Percentiles rank a stretch among this genome's conserved stretches.
Evolutionary conservation across 1,284 basidiomycete genomes (phyloP).

Genomic region (Leucoagaricus sp.): DNA sequence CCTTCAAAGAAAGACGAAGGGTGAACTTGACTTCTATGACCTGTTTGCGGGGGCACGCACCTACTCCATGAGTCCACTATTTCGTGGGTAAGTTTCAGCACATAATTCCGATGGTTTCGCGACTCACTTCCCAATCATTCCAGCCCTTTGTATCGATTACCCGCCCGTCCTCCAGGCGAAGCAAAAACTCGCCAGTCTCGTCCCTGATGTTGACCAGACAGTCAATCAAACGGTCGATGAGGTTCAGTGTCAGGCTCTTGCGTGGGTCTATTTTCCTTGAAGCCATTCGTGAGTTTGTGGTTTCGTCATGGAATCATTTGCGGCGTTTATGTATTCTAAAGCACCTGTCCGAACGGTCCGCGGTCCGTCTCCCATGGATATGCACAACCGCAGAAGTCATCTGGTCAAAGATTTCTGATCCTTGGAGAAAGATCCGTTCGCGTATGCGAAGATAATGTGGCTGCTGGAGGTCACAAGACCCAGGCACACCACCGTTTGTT

Average conservation of each 20-base stretch:
- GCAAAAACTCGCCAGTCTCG: slow-evolving; percentile 56
- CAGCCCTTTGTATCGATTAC: slow-evolving; percentile 69
- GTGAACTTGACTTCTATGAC: neutral
- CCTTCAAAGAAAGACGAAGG: slow-evolving; percentile 25
- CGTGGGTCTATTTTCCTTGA: slow-evolving; percentile 31
- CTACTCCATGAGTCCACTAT: slow-evolving; percentile 63
- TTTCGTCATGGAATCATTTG: neutral
- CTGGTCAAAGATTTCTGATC: neutral
- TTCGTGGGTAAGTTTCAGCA: neutral
- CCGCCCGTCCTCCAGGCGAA: slow-evolving; percentile 55
- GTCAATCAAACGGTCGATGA: slow-evolving; percentile 50
- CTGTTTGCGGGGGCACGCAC: slow-evolving; percentile 20
- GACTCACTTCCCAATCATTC: slow-evolving; percentile 59
- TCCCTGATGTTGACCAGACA: slow-evolving; percentile 65
- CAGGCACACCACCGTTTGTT: neutral
- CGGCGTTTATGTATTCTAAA: slow-evolving; percentile 10
- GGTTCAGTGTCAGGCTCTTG: slow-evolving; percentile 34
- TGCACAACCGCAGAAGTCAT: neutral
- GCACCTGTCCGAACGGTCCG: slow-evolving; percentile 4
- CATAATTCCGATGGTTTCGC: neutral
- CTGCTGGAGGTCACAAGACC: neutral
- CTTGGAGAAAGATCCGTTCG: neutral
- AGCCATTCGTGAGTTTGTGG: slow-evolving; percentile 28
- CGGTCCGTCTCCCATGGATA: neutral
- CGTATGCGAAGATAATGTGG: neutral